Conservation (phyloP, 768 basidiomycete genomes). For the Sistotremastrum niveocremeum region DNA sequence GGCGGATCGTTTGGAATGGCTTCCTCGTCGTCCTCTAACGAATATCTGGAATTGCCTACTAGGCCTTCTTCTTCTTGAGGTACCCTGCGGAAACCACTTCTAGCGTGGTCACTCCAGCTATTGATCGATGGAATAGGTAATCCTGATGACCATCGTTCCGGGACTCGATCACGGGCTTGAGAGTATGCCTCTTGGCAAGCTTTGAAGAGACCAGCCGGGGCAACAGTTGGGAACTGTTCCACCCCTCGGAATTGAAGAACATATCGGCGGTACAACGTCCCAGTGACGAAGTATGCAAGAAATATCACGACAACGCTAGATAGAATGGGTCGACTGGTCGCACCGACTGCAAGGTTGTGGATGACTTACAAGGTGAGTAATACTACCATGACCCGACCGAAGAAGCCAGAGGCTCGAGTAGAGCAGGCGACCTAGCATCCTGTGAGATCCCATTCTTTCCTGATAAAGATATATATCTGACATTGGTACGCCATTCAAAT, state of each 20-base stretch:
- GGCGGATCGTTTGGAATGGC: no score
- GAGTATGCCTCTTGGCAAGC: no score
- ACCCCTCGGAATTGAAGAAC: constrained; percentile 58
- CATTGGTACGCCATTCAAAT: constrained; percentile 76
- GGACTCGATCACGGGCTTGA: no score
- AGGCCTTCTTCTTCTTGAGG: no score
- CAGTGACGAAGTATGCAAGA: constrained; percentile 51
- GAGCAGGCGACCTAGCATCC: constrained; percentile 54
- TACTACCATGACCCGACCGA: constrained; percentile 40
- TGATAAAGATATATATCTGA: constrained; percentile 19
- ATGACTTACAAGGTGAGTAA: constrained; percentile 45
- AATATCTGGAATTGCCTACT: no score
- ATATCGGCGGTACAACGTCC: constrained; percentile 66
- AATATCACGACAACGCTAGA: constrained; percentile 41
- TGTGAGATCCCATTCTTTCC: not conserved
- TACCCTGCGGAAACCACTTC: no score
- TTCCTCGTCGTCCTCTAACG: no score
- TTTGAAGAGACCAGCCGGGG: no score
- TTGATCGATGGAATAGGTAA: no score
- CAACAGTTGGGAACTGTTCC: constrained; percentile 45
- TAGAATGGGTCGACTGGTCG: not conserved
- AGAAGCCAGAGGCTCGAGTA: constrained; percentile 38
- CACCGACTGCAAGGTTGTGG: not conserved
- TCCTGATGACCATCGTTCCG: no score
- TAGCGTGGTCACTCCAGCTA: no score